phyloP scores from a whole-genome alignment of 2,329 filamentous ascomycete species.

The Shiraia sp. region DNA sequence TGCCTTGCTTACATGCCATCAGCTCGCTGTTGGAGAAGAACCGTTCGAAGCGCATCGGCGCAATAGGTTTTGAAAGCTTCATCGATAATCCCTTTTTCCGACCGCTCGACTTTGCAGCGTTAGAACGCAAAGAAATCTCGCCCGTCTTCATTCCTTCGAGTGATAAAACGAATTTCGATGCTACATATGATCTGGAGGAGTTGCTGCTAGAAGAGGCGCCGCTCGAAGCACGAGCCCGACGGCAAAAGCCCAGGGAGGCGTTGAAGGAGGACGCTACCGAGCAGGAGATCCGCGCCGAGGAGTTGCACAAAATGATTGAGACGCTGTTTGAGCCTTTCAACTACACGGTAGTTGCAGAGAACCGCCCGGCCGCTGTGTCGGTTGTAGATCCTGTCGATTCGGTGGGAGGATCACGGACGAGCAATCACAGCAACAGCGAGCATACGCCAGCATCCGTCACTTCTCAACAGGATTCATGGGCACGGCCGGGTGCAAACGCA shows the following conservation, averaged over 20 bases:
- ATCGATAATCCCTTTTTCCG: conserved; percentile 88
- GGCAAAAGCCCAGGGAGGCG: conserved; percentile 90
- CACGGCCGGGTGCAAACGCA: conserved; percentile 34
- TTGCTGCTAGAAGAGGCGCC: conserved; percentile 91
- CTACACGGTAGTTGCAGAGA: conserved; percentile 82
- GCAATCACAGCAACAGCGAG: conserved; percentile 40
- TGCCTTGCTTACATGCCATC: conserved; percentile 87
- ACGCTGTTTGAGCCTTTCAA: conserved; percentile 93
- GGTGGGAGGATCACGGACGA: conserved; percentile 32
- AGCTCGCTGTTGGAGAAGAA: conserved; percentile 81
- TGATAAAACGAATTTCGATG: conserved; percentile 99
- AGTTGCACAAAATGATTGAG: conserved; percentile 92
- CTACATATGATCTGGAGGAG: conserved; percentile 96
- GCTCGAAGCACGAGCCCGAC: conserved; percentile 84
- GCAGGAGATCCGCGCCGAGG: conserved; percentile 92
- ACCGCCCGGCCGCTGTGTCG: conserved; percentile 55
- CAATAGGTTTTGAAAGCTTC: conserved; percentile 79
- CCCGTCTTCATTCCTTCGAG: conserved; percentile 92
- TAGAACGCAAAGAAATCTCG: conserved; percentile 85
- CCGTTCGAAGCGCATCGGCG: conserved; percentile 79
- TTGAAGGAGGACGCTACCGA: conserved; percentile 93
- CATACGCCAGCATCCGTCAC: conserved; percentile 36
- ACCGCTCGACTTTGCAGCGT: conserved; percentile 76
- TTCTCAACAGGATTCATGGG: conserved; percentile 38
- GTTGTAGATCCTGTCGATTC: conserved; percentile 37